Percentiles rank a stretch among this genome's conserved stretches.
These are phyloP conservation scores for Argentina anserina DNA, from an alignment of 306 rosid species.

Conservation along the genomic window DNA sequence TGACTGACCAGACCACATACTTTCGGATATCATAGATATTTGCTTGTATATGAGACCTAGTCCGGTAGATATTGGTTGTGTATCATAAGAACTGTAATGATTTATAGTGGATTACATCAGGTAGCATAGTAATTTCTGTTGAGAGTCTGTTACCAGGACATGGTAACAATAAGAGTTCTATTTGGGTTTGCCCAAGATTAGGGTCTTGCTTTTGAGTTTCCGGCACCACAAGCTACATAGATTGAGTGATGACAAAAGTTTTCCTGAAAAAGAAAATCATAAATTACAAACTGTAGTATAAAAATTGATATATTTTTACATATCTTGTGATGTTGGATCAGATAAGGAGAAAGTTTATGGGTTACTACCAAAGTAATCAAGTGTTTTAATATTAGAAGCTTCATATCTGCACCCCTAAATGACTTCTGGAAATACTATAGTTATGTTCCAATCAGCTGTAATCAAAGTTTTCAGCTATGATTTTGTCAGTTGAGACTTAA, in stretches of 20 bases:
- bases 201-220: background rate
- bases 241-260: background rate
- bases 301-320: background rate
- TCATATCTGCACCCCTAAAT: background rate
- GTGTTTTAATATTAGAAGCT: background rate
- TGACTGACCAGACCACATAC: background rate
- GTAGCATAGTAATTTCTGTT: background rate
- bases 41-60: background rate
- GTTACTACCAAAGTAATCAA: background rate
- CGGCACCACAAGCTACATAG: background rate
- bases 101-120: background rate
- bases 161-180: background rate
- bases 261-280: background rate
- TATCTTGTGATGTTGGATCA: background rate
- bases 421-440: background rate
- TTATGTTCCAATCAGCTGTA: background rate
- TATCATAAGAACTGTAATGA: background rate
- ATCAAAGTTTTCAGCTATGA: background rate
- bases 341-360: background rate
- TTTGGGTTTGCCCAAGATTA: background rate
- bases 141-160: background rate
- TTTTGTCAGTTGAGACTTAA: conserved; percentile 1
- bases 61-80: background rate
- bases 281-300: background rate
- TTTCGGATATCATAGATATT: no score